A percentile compares a stretch with the other conserved stretches of the same genome.
phyloP scores from a whole-genome alignment of 257 asterid genomes.

The Fraxinus anomala region DNA sequence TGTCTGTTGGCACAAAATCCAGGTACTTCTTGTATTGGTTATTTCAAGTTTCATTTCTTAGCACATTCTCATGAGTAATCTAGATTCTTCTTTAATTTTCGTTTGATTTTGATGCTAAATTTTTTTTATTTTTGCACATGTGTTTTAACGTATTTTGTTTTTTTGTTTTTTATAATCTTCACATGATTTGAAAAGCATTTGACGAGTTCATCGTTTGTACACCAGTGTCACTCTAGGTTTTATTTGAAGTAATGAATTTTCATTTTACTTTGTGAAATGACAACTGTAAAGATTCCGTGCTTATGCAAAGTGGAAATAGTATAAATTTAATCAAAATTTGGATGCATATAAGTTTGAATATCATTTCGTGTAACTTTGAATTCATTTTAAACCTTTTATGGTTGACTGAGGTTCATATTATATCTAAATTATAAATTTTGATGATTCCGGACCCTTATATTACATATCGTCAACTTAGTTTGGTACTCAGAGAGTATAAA shows the following conservation, averaged over 20 bases:
- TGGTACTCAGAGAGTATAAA: background rate
- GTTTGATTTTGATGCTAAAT: slow-evolving; percentile 8
- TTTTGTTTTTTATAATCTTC: background rate
- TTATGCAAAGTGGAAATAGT: background rate
- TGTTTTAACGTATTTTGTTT: background rate
- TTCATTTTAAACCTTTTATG: background rate
- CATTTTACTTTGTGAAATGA: no score
- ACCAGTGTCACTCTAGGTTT: background rate
- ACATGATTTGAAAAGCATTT: background rate
- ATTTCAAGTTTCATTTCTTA: background rate
- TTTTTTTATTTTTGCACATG: background rate
- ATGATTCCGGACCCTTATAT: background rate
- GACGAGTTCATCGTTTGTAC: background rate
- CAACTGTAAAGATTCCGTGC: background rate
- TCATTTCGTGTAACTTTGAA: background rate
- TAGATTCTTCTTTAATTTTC: slow-evolving; percentile 2
- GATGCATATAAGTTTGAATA: background rate
- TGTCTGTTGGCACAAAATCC: background rate
- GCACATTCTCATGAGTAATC: background rate
- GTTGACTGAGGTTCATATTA: background rate
- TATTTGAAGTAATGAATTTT: background rate
- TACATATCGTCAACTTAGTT: background rate
- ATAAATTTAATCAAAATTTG: no score
- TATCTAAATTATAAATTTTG: no score
- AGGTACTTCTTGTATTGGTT: background rate